Conservation (phyloP, 2,329 filamentous ascomycete species). For the Cladophialophora immunda region DNA sequence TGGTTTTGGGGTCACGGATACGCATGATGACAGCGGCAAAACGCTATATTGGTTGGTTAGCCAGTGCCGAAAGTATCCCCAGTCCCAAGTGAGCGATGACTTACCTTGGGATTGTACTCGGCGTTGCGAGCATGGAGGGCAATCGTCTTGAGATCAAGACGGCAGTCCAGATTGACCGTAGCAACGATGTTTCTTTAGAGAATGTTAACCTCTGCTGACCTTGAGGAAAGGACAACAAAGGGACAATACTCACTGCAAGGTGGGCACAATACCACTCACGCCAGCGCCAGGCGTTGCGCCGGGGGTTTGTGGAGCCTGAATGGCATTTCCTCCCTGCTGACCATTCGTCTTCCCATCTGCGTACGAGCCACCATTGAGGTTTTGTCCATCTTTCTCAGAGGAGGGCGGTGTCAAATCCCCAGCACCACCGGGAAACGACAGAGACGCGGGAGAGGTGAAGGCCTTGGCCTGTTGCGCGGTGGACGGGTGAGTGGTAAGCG, state of each 20-base stretch:
- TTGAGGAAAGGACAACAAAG: constrained; percentile 51
- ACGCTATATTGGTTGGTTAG: constrained; percentile 75
- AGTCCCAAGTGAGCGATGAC: constrained; percentile 46
- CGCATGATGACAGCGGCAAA: constrained; percentile 99
- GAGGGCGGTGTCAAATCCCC: constrained; percentile 83
- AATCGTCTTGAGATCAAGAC: constrained; percentile 97
- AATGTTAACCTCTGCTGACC: constrained; percentile 60
- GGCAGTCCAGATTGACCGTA: constrained; percentile 97
- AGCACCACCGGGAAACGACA: constrained; percentile 88
- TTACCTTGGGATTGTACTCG: constrained; percentile 97
- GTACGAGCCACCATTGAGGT: constrained; percentile 54
- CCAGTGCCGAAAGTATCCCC: constrained; percentile 37
- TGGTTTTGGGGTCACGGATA: constrained; percentile 98
- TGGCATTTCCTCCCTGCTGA: constrained; percentile 73
- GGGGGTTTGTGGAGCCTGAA: constrained; percentile 82
- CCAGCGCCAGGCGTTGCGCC: constrained; percentile 88
- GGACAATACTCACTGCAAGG: constrained; percentile 88
- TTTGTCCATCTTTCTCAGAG: constrained; percentile 71
- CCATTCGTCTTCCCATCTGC: constrained; percentile 60
- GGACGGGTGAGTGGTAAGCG: constrained; percentile 87
- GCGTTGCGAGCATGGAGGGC: constrained; percentile 97
- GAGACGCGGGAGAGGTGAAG: constrained; percentile 89
- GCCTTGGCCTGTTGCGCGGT: constrained; percentile 94
- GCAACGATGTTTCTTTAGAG: constrained; percentile 92
- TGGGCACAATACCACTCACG: constrained; percentile 88